phyloP scores from a whole-genome alignment of 495 filamentous ascomycete species.

The Trichoderma orchidacearum region DNA sequence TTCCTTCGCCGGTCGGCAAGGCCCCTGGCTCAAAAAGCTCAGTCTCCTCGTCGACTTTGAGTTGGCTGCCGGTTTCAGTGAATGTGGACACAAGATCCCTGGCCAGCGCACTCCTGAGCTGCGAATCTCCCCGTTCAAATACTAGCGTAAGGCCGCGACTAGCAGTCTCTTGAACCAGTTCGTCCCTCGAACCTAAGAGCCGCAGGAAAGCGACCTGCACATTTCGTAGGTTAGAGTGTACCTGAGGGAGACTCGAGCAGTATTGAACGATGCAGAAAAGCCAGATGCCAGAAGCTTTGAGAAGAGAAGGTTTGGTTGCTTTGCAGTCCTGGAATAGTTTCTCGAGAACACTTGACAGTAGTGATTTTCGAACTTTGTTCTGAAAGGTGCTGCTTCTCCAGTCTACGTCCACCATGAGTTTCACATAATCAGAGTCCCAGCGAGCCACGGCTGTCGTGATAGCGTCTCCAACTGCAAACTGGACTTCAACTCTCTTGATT shows the following conservation, averaged over 20 bases:
- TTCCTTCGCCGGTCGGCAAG: slow-evolving; percentile 78
- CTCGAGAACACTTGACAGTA: slow-evolving; percentile 43
- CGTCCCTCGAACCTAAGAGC: slow-evolving; percentile 77
- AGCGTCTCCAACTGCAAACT: slow-evolving; percentile 82
- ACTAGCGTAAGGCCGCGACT: slow-evolving; percentile 80
- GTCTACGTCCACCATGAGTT: slow-evolving; percentile 33
- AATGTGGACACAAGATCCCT: slow-evolving; percentile 79
- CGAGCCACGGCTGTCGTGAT: slow-evolving; percentile 61
- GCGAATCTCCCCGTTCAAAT: slow-evolving; percentile 77
- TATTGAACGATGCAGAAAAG: slow-evolving; percentile 85
- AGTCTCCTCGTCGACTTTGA: slow-evolving; percentile 77
- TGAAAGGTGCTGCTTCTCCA: slow-evolving; percentile 14
- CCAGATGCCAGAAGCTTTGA: slow-evolving; percentile 87
- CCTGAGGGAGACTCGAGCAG: slow-evolving; percentile 58
- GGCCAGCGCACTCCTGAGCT: slow-evolving; percentile 68
- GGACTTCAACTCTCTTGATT: slow-evolving; percentile 67
- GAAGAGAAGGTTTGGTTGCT: slow-evolving; percentile 69
- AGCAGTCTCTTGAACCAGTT: slow-evolving; percentile 89
- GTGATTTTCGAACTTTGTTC: slow-evolving; percentile 24
- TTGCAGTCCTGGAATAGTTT: slow-evolving; percentile 61
- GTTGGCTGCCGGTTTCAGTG: slow-evolving; percentile 55
- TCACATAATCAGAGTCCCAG: slow-evolving; percentile 52
- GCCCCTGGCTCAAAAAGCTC: slow-evolving; percentile 91
- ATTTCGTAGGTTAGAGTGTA: slow-evolving; percentile 58
- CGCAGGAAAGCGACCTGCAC: slow-evolving; percentile 80